These are phyloP conservation scores for Acanthamoeba triangularis DNA, from an alignment of 208 protist genomes.

Conservation along the genomic window DNA sequence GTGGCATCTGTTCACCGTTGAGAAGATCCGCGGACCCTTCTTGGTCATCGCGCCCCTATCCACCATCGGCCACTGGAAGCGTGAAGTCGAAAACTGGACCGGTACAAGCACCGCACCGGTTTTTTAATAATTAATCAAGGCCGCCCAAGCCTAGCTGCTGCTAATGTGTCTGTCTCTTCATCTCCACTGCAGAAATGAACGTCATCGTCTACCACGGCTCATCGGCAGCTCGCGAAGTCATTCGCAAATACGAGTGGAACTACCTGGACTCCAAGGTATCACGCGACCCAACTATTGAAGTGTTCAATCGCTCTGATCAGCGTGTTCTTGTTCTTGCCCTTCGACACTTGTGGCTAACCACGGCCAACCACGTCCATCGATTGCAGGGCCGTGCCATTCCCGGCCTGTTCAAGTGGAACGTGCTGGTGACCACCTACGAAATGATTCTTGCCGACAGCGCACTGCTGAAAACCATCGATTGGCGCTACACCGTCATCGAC, in stretches of 20 bases:
- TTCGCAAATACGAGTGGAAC: conserved; percentile 90
- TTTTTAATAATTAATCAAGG: no score
- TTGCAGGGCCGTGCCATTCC: background rate
- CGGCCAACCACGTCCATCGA: background rate
- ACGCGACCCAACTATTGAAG: background rate
- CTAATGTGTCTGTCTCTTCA: background rate
- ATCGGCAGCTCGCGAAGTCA: conserved; percentile 85
- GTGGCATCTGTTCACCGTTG: conserved; percentile 80
- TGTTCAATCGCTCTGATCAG: no score
- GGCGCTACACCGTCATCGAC: conserved; percentile 96
- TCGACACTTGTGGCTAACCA: background rate
- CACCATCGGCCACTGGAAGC: conserved; percentile 95
- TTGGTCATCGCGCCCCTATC: conserved; percentile 97
- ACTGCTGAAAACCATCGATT: conserved; percentile 95
- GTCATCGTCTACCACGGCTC: conserved; percentile 96
- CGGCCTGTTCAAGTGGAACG: conserved; percentile 91
- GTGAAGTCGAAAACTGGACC: conserved; percentile 93
- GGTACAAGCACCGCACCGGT: background rate
- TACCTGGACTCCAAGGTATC: conserved; percentile 68
- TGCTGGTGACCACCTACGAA: conserved; percentile 98
- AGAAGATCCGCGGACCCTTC: conserved; percentile 95
- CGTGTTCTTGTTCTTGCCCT: background rate
- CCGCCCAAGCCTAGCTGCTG: background rate
- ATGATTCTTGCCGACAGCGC: conserved; percentile 93
- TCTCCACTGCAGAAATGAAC: conserved; percentile 89